Conservation (phyloP, 2,329 filamentous ascomycete genomes). For the Sclerotinia sclerotiorum region DNA sequence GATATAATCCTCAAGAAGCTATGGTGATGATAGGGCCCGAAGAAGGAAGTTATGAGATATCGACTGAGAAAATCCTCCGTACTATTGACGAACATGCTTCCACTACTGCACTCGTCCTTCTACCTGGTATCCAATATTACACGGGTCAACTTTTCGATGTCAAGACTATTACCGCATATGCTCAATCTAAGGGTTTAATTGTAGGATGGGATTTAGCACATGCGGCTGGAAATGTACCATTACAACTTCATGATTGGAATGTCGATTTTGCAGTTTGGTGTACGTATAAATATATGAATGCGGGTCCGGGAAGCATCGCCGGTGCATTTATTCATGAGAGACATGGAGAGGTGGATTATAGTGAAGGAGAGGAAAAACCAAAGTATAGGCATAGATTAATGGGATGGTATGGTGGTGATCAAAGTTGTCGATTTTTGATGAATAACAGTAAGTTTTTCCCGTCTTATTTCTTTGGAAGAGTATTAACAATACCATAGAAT, state of each 20-base stretch:
- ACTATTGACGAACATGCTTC: conserved; percentile 73
- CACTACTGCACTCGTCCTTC: conserved; percentile 71
- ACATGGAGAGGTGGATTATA: conserved; percentile 59
- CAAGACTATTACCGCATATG: conserved; percentile 72
- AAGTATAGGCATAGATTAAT: conserved; percentile 66
- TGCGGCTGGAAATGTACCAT: conserved; percentile 78
- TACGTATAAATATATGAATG: conserved; percentile 92
- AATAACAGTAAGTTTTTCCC: conserved; percentile 53
- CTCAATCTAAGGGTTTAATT: conserved; percentile 66
- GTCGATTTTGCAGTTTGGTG: conserved; percentile 94
- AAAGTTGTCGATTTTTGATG: conserved; percentile 77
- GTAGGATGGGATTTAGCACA: conserved; percentile 90
- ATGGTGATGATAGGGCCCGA: conserved; percentile 74
- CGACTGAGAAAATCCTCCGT: conserved; percentile 68
- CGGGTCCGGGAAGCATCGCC: conserved; percentile 77
- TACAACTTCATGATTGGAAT: conserved; percentile 81
- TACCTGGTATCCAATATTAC: conserved; percentile 90
- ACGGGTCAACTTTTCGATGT: conserved; percentile 89
- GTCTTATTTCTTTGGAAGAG: not conserved
- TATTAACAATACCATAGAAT: conserved; percentile 46
- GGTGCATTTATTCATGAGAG: conserved; percentile 78
- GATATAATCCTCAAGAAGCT: conserved; percentile 56
- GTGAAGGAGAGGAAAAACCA: conserved; percentile 43
- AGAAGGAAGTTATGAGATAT: conserved; percentile 57
- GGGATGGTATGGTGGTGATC: conserved; percentile 88